Evolutionary conservation across 495 filamentous ascomycete species (phyloP), one percentile per base, ranked within the genome.

Genomic region (Penicillium longicatenatum): DNA sequence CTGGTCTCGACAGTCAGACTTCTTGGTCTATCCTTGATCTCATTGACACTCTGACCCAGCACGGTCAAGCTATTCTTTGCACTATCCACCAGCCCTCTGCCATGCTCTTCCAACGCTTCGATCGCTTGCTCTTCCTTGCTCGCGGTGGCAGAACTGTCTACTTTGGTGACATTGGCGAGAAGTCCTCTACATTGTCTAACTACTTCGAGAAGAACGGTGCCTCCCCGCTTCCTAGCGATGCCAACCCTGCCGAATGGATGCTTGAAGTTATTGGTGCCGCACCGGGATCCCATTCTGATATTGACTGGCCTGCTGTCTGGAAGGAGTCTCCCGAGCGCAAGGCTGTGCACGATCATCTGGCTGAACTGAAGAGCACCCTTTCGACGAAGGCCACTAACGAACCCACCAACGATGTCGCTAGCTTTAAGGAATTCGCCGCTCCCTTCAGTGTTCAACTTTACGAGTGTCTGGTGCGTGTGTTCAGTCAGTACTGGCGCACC

Each of bases 61-160:
- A 85, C 65, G 92, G 92, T 16, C 92, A 96, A 65, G 92, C 93
- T 47, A 90, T 97, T 71, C 86, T 97, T 7, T 95, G 91, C 74
- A 97, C 93, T 9, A 97, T 98, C 59, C 94, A 98, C 75, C 94
- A 98, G 69, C 93, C 93, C 8, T 94, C 90, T 1, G 91, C 92
- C 30, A 91, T 96, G 79, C 82, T 98, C 46, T 97, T 98, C 79
- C 89, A 96, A 69, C 87, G 91, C 54, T 98, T 98, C 67, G 93
- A 98, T 68, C 86, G 90, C 29, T 78, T 98, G 21, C 72, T 96
- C 19, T 93, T 96, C 77, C 80, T 97, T 49, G 86, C 87, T 14
- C 85, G 80, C 54, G 92, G 91, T 55, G 92, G 93, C 46, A 85
- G 79, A 63, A 91, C 91, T 2, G 91, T 96, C 39, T 96, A 97